Conservation (phyloP, 805 yeast species). For the Soucietia sequanensis region DNA sequence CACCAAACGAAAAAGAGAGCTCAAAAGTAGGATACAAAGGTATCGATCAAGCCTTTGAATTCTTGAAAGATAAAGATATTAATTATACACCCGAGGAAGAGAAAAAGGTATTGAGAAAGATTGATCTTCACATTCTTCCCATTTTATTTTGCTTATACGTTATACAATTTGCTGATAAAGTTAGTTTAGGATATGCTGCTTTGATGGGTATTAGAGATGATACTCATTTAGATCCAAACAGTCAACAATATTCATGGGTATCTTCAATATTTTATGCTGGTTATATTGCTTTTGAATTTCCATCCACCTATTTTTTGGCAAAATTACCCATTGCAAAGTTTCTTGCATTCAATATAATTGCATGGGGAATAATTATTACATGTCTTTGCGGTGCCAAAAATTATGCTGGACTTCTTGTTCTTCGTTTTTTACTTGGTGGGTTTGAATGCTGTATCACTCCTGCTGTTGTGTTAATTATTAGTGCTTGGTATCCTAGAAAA, state of each 20-base stretch:
- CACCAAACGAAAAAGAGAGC: too few species aligned
- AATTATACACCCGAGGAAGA: conserved; percentile 7
- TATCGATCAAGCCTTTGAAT: too few species aligned
- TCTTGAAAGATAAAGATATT: conserved; percentile 3
- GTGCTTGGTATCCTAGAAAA: conserved; percentile 14
- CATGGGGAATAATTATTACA: conserved; percentile 13
- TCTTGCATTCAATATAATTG: conserved; percentile 17
- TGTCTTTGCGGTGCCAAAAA: conserved; percentile 9
- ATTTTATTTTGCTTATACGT: conserved; percentile 4
- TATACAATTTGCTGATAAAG: conserved; percentile 14
- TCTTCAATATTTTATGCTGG: conserved; percentile 17
- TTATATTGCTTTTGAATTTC: conserved; percentile 6
- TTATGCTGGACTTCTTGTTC: conserved; percentile 13
- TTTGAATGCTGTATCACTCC: conserved; percentile 33
- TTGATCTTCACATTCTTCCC: conserved; percentile 3
- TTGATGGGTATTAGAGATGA: conserved; percentile 15
- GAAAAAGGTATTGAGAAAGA: conserved; percentile 4
- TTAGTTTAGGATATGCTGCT: conserved; percentile 16
- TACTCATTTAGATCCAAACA: conserved; percentile 9
- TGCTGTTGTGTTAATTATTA: conserved; percentile 12
- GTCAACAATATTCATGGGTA: conserved; percentile 18
- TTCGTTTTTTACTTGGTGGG: conserved; percentile 23
- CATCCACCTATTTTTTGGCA: conserved; percentile 6
- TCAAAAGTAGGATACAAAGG: too few species aligned
- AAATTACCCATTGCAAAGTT: conserved; percentile 22